These are phyloP conservation scores for Yamadazyma phyllophila DNA, from an alignment of 805 yeast species.

Conservation along the genomic window DNA sequence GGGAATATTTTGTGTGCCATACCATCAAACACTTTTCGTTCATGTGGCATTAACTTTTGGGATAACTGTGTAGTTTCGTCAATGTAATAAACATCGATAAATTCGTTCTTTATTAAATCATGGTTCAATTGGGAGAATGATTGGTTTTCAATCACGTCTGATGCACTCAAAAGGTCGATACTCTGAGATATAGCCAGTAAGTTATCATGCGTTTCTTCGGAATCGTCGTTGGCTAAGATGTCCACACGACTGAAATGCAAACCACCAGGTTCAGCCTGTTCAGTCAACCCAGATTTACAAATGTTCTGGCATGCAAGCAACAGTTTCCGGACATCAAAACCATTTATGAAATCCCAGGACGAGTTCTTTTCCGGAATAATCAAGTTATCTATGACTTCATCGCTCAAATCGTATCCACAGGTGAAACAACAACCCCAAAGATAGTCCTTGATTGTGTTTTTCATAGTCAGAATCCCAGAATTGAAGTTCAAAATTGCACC, in stretches of 20 bases:
- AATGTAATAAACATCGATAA: conserved; percentile 31
- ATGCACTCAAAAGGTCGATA: conserved; percentile 23
- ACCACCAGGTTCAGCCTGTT: not conserved
- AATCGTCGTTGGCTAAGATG: not conserved
- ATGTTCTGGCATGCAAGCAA: conserved; percentile 45
- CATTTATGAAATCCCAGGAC: not conserved
- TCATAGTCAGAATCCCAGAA: conserved; percentile 1
- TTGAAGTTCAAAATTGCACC: conserved; percentile 26
- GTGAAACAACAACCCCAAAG: conserved; percentile 38
- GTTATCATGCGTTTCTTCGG: not conserved
- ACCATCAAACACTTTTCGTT: conserved; percentile 15
- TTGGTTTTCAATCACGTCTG: conserved; percentile 28
- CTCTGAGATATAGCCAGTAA: conserved; percentile 3
- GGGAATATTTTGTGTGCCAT: not conserved
- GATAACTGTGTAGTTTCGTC: conserved; percentile 28
- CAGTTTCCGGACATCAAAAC: conserved; percentile 46
- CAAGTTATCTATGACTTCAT: conserved; percentile 25
- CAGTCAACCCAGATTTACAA: conserved; percentile 18
- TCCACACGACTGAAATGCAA: not conserved
- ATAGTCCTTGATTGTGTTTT: conserved; percentile 30
- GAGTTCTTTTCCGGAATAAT: not conserved
- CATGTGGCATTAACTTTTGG: conserved; percentile 36
- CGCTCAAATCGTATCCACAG: conserved; percentile 33
- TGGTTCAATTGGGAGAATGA: conserved; percentile 27
- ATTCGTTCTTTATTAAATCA: conserved; percentile 29